phyloP scores from a whole-genome alignment of 176 grass and related monocot genomes.

The Pontederia crassipes region DNA sequence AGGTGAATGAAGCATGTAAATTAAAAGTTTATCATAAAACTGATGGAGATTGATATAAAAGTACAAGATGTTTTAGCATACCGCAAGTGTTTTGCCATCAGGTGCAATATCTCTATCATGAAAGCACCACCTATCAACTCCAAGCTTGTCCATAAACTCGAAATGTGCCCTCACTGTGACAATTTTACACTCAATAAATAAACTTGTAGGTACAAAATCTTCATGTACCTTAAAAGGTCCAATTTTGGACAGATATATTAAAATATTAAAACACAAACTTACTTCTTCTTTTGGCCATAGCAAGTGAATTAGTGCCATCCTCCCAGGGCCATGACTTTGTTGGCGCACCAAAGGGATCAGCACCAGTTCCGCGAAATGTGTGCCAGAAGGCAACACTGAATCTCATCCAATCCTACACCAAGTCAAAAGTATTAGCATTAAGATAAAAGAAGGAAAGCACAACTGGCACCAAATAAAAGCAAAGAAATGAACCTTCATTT shows the following conservation, averaged over 20 bases:
- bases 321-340: slow-evolving; percentile 96
- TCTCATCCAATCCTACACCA: slow-evolving; percentile 72
- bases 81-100: slow-evolving; percentile 58
- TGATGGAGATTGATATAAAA: background rate
- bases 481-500: slow-evolving; percentile 68
- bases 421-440: background rate
- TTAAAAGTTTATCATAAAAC: too few species aligned
- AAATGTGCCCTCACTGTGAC: slow-evolving; percentile 88
- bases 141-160: slow-evolving; percentile 94
- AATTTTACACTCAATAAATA: slow-evolving; percentile 1
- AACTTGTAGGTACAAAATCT: too few species aligned
- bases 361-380: slow-evolving; percentile 70
- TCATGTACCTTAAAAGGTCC: background rate
- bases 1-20: too few species aligned
- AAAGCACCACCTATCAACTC: slow-evolving; percentile 93
- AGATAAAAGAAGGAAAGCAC: background rate
- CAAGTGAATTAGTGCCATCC: slow-evolving; percentile 76
- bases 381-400: slow-evolving; percentile 94
- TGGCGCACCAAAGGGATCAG: slow-evolving; percentile 69
- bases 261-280: slow-evolving; percentile 13
- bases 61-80: slow-evolving; percentile 22
- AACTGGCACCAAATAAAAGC: background rate
- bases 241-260: background rate
- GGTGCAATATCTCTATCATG: slow-evolving; percentile 96
- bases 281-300: slow-evolving; percentile 95